phyloP scores from a whole-genome alignment of 768 basidiomycete species.

The Leccinum barrowsii region DNA sequence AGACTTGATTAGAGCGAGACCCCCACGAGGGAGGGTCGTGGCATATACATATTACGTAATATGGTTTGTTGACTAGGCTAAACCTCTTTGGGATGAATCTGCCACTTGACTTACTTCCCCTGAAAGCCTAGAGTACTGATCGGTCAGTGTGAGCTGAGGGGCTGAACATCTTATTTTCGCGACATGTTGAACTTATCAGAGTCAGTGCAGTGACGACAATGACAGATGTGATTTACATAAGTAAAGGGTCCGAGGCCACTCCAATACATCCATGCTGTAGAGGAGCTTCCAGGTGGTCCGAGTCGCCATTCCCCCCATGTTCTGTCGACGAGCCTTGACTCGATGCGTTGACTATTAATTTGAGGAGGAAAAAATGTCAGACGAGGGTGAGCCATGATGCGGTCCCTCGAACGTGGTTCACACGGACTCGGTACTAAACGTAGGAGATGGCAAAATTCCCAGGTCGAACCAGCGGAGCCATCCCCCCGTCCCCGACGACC shows the following conservation, averaged over 20 bases:
- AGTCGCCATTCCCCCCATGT: not conserved
- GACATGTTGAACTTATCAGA: not conserved
- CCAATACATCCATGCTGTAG: not conserved
- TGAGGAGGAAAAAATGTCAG: slow-evolving; percentile 12
- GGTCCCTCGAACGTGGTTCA: not conserved
- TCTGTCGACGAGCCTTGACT: not conserved
- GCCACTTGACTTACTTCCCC: not conserved
- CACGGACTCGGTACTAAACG: not conserved
- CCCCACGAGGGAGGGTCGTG: slow-evolving; percentile 6
- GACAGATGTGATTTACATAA: not conserved
- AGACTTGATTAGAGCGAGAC: slow-evolving; percentile 17
- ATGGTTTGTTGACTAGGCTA: slow-evolving; percentile 9
- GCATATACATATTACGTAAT: slow-evolving; percentile 8
- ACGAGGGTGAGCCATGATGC: slow-evolving; percentile 22
- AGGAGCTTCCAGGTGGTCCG: not conserved
- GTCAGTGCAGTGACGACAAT: not conserved
- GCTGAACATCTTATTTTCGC: not conserved
- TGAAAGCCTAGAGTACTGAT: not conserved
- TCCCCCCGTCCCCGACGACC: slow-evolving; percentile 21
- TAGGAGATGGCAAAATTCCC: slow-evolving; percentile 18
- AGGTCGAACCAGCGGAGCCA: slow-evolving; percentile 24
- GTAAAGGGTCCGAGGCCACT: not conserved
- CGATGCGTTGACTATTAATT: not conserved
- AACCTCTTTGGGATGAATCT: too few relatives aligned
- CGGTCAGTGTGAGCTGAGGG: too few relatives aligned